Conservation (phyloP, 2,329 filamentous ascomycete genomes). For the Claviceps africana region DNA sequence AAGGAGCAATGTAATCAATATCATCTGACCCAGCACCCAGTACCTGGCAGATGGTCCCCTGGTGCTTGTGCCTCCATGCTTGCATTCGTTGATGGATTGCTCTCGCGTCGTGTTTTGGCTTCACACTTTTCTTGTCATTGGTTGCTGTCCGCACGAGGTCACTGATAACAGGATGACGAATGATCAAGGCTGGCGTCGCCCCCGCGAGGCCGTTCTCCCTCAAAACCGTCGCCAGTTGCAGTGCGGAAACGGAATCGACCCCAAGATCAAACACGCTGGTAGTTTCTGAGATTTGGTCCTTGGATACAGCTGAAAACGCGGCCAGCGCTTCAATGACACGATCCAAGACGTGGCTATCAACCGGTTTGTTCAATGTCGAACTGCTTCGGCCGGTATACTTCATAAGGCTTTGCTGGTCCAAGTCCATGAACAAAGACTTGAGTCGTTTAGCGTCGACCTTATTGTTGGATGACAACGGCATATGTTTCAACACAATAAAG, state of each 20-base stretch:
- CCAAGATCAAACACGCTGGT: slow-evolving; percentile 76
- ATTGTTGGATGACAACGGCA: slow-evolving; percentile 80
- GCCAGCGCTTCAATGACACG: slow-evolving; percentile 40
- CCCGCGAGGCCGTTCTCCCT: slow-evolving; percentile 46
- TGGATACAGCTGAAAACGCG: slow-evolving; percentile 33
- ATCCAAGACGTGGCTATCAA: slow-evolving; percentile 23
- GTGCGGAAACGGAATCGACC: slow-evolving; percentile 74
- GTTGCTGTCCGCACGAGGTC: slow-evolving; percentile 29
- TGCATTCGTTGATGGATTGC: slow-evolving; percentile 46
- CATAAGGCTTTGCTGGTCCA: slow-evolving; percentile 50
- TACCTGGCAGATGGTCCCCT: slow-evolving; percentile 33
- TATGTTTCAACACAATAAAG: slow-evolving; percentile 53
- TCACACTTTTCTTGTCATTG: background rate
- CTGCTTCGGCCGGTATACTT: slow-evolving; percentile 27
- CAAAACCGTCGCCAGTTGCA: slow-evolving; percentile 52
- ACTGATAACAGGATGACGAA: slow-evolving; percentile 43
- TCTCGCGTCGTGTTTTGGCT: slow-evolving; percentile 16
- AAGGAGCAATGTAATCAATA: slow-evolving; percentile 65
- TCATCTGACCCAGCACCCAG: slow-evolving; percentile 36
- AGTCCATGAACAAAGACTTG: slow-evolving; percentile 46
- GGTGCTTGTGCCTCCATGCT: slow-evolving; percentile 50
- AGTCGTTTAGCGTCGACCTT: slow-evolving; percentile 68
- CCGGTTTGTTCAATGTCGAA: slow-evolving; percentile 14
- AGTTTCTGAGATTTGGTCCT: slow-evolving; percentile 30
- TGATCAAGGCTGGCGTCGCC: slow-evolving; percentile 51